Evolutionary conservation across 768 basidiomycete species (phyloP).

Genomic region (Chiua virens): DNA sequence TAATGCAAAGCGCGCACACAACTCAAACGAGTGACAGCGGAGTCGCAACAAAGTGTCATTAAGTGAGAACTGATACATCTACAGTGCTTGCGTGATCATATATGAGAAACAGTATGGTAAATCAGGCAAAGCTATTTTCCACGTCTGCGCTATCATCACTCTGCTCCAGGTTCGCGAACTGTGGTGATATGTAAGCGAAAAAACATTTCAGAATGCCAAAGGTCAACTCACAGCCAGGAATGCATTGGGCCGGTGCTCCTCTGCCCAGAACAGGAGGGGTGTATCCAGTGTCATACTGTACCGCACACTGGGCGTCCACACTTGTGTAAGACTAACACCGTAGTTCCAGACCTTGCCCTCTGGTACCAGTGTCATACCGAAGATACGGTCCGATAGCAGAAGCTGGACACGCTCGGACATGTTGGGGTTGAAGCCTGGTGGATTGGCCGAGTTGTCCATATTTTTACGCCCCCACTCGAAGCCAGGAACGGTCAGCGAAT

Average conservation of each 20-base stretch:
- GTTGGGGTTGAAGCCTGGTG: conserved; percentile 93
- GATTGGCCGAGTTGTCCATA: conserved; percentile 78
- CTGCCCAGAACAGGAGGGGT: conserved; percentile 95
- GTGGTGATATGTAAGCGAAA: conserved; percentile 3
- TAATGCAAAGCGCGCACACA: too few species aligned
- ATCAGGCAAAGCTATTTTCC: conserved; percentile 89
- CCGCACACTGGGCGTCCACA: conserved; percentile 80
- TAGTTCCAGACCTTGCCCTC: conserved; percentile 98
- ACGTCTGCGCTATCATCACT: conserved; percentile 95
- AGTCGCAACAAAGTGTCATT: too few species aligned
- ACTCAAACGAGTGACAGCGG: too few species aligned
- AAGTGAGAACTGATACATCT: conserved; percentile 9
- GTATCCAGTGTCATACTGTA: conserved; percentile 88
- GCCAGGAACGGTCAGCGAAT: conserved; percentile 85
- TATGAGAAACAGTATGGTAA: conserved; percentile 11
- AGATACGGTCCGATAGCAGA: conserved; percentile 89
- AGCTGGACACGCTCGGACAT: conserved; percentile 97
- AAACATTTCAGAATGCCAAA: neutral
- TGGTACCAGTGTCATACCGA: conserved; percentile 94
- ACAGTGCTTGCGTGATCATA: conserved; percentile 7
- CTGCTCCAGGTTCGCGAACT: conserved; percentile 89
- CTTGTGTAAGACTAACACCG: conserved; percentile 88
- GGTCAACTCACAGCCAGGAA: conserved; percentile 76
- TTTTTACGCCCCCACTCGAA: conserved; percentile 99
- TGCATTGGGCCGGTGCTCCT: conserved; percentile 90